Evolutionary conservation across 176 grass and related monocot species (phyloP).

Genomic region (Oryza nivara): DNA sequence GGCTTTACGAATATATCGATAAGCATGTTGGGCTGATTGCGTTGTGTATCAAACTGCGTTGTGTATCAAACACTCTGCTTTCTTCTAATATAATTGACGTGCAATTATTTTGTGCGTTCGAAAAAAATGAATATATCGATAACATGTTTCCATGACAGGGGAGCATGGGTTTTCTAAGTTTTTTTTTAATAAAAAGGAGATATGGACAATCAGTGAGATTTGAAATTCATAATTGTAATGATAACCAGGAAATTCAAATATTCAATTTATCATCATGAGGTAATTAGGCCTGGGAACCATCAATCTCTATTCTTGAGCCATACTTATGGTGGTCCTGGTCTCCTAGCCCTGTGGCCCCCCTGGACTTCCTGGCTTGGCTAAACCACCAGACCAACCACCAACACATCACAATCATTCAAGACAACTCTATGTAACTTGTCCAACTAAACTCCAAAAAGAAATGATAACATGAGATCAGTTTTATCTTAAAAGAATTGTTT

Average conservation of each 20-base stretch:
- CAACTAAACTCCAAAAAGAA: not conserved
- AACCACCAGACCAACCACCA: not conserved
- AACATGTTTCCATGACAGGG: not conserved
- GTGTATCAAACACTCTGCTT: no score
- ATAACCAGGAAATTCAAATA: not conserved
- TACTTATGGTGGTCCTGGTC: not conserved
- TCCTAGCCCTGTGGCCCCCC: not conserved
- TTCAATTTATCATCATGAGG: not conserved
- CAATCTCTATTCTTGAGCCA: no score
- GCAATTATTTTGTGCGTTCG: no score
- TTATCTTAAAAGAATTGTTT: not conserved
- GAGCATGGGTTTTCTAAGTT: not conserved
- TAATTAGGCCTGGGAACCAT: not conserved
- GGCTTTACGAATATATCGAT: not conserved
- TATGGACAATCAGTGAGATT: not conserved
- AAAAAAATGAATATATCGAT: not conserved
- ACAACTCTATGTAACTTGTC: slow-evolving; percentile 5
- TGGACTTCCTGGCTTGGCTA: not conserved
- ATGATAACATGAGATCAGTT: not conserved
- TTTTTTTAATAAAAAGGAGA: no score
- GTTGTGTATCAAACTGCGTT: no score
- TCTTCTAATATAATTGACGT: no score
- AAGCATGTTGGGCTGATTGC: not conserved
- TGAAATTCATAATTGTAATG: not conserved
- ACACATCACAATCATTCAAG: slow-evolving; percentile 2